Conservation (phyloP, 2,329 filamentous ascomycete genomes). For the Cladosporium austrohemisphaericum region DNA sequence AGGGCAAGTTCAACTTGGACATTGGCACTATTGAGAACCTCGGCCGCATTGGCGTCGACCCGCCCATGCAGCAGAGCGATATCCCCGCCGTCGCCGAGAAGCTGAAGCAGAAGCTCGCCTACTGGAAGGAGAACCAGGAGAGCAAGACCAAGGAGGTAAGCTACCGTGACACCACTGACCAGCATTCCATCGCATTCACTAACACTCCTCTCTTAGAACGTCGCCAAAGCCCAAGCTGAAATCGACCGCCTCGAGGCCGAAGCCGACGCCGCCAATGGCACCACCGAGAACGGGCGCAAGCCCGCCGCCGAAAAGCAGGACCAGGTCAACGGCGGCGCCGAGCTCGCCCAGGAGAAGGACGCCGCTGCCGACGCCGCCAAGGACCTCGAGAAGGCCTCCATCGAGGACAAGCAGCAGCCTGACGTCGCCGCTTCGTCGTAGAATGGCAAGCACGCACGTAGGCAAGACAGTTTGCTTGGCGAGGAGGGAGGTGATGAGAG, state of each 20-base stretch:
- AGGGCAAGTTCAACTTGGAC: constrained; percentile 74
- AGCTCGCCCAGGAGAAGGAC: constrained; percentile 56
- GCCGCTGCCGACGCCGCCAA: constrained; percentile 56
- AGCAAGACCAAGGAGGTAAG: constrained; percentile 85
- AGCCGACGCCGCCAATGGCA: constrained; percentile 52
- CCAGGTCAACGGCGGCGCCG: constrained; percentile 52
- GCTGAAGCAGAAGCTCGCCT: constrained; percentile 82
- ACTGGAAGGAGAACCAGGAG: constrained; percentile 89
- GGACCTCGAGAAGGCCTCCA: constrained; percentile 57
- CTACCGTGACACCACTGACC: constrained; percentile 23
- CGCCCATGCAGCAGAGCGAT: constrained; percentile 80
- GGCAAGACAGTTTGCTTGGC: not conserved
- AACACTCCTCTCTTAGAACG: constrained; percentile 62
- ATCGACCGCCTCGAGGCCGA: constrained; percentile 80
- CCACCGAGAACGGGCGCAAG: constrained; percentile 51
- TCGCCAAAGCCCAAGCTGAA: constrained; percentile 93
- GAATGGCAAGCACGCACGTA: not conserved
- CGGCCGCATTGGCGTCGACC: constrained; percentile 75
- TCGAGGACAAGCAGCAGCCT: constrained; percentile 48
- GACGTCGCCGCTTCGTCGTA: constrained; percentile 13
- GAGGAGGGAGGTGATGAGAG: not conserved
- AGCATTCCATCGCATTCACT: not conserved
- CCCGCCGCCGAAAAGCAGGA: constrained; percentile 52
- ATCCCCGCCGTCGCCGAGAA: constrained; percentile 78
- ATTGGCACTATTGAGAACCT: constrained; percentile 91